A percentile compares a stretch with the other conserved stretches of the same genome.
phyloP scores from a whole-genome alignment of 2,329 filamentous ascomycete species.

The Hypoxylon sp. region DNA sequence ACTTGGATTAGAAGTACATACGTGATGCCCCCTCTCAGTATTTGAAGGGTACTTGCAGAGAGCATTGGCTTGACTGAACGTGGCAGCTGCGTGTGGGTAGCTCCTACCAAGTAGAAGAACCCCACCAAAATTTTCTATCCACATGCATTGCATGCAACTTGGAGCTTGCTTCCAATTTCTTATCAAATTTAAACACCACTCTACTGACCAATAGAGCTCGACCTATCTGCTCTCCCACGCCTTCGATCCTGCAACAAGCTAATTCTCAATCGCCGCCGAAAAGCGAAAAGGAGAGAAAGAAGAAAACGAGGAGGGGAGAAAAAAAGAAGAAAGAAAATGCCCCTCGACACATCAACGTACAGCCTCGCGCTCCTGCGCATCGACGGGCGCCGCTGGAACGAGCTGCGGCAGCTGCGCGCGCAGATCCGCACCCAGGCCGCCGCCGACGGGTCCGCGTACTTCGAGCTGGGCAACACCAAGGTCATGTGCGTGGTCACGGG shows the following conservation, averaged over 20 bases:
- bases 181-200: background rate
- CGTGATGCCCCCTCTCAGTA: background rate
- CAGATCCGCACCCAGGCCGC: conserved; percentile 93
- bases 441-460: conserved; percentile 91
- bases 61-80: conserved; percentile 14
- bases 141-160: conserved; percentile 12
- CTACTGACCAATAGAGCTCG: background rate
- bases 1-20: background rate
- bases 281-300: background rate
- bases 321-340: conserved; percentile 68
- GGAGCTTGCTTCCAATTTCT: background rate
- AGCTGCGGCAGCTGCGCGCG: conserved; percentile 87
- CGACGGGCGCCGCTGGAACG: conserved; percentile 94
- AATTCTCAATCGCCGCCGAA: background rate
- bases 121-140: conserved; percentile 40
- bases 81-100: no score
- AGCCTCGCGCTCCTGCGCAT: conserved; percentile 84
- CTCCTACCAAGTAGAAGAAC: conserved; percentile 9
- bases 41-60: conserved; percentile 9
- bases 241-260: no score
- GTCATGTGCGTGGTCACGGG: conserved; percentile 93
- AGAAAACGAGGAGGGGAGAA: no score
- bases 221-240: background rate
- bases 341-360: conserved; percentile 94
- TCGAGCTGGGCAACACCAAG: conserved; percentile 98